Evolutionary conservation across 2,329 filamentous ascomycete species (phyloP).

Genomic region (Cadophora gregata): DNA sequence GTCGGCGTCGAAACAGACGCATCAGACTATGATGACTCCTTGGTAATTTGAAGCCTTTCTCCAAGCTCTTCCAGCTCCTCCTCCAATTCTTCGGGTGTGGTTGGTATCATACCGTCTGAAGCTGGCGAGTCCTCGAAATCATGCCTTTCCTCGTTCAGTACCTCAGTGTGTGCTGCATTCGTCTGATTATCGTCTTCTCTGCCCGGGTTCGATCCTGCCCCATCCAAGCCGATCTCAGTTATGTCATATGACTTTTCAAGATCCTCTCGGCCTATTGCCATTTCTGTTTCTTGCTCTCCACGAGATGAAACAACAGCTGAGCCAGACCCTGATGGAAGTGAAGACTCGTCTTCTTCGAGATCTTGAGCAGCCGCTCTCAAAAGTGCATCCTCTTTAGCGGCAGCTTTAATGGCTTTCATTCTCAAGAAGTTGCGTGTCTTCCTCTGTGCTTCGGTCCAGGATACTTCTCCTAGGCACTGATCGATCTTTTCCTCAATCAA

Average conservation of each 20-base stretch:
- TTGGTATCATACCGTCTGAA: constrained; percentile 15
- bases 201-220: not conserved
- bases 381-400: not conserved
- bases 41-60: not conserved
- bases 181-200: not conserved
- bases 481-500: constrained; percentile 78
- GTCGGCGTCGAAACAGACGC: not conserved
- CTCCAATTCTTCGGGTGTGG: constrained; percentile 4
- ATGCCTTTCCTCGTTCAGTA: not conserved
- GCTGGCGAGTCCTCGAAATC: constrained; percentile 14
- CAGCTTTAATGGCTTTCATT: constrained; percentile 8
- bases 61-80: not conserved
- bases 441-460: constrained; percentile 23
- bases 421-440: constrained; percentile 15
- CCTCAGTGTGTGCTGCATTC: not conserved
- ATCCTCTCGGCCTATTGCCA: not conserved
- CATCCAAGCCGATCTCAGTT: not conserved
- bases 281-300: not conserved
- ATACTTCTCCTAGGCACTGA: constrained; percentile 31
- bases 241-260: not conserved
- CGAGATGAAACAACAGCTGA: not conserved
- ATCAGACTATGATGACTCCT: not conserved
- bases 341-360: not conserved
- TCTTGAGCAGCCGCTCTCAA: not conserved
- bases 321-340: not conserved